Conservation (phyloP, 345 rosid species). For the Rhodamnia argentea region DNA sequence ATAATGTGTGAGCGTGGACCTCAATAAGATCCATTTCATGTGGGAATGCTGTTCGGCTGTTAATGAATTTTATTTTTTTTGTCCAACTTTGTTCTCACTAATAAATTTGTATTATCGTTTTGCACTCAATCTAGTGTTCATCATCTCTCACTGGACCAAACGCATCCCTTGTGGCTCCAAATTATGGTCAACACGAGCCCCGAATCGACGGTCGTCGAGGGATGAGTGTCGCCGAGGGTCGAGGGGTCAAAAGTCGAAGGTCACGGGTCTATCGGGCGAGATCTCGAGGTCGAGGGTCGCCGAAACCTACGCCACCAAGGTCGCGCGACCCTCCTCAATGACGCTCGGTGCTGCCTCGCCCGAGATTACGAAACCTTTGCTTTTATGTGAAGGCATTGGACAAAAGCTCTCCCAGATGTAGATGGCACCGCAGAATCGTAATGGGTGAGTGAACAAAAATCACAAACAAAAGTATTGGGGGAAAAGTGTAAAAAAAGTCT, state of each 20-base stretch:
- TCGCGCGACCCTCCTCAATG: neutral
- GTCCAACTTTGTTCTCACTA: neutral
- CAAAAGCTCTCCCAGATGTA: neutral
- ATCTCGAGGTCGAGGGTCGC: neutral
- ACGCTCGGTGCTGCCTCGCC: neutral
- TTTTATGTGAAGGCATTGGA: neutral
- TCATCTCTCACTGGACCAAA: neutral
- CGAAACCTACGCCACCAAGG: too few species aligned
- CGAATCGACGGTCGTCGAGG: neutral
- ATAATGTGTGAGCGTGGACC: neutral
- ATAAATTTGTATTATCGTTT: neutral
- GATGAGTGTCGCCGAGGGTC: neutral
- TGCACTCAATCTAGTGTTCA: neutral
- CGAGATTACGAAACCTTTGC: neutral
- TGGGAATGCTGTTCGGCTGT: neutral
- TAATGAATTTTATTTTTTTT: neutral
- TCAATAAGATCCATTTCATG: neutral
- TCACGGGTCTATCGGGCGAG: fast-evolving
- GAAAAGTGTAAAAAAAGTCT: too few species aligned
- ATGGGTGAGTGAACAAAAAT: neutral
- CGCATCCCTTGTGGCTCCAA: neutral
- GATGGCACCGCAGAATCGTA: neutral
- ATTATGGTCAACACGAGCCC: neutral
- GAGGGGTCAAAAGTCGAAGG: neutral
- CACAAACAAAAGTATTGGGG: neutral